Evolutionary conservation across 805 yeast genomes (phyloP).

Genomic region (Cyberlindnera amylophila): DNA sequence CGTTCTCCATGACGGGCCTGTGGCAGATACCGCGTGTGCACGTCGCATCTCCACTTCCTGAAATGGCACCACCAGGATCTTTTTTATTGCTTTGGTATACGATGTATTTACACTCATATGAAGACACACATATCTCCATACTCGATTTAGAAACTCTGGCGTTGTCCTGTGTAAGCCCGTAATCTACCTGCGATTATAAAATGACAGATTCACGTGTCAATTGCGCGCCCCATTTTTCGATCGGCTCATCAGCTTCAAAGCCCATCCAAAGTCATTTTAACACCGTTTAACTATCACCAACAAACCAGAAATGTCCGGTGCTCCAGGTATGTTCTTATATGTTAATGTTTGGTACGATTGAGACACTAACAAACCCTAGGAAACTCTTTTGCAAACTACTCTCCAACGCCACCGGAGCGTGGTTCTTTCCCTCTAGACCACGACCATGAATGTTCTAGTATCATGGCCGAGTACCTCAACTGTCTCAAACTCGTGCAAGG

Average conservation of each 20-base stretch:
- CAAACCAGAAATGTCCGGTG: conserved; percentile 14
- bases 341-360: no score
- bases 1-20: no score
- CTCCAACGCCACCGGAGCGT: conserved; percentile 92
- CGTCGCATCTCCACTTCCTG: no score
- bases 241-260: no score
- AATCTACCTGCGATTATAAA: not conserved
- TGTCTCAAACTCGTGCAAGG: conserved; percentile 78
- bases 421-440: conserved; percentile 97
- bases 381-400: conserved; percentile 43
- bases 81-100: no score
- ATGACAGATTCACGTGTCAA: not conserved
- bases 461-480: conserved; percentile 70
- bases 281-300: not conserved
- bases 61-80: no score
- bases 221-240: not conserved
- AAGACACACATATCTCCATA: no score
- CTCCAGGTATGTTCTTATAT: conserved; percentile 14
- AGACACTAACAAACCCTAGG: conserved; percentile 27
- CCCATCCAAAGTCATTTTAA: no score
- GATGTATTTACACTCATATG: no score
- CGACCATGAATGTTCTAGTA: conserved; percentile 70
- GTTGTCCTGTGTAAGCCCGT: no score
- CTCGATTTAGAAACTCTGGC: no score
- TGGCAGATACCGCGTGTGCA: no score